Percentiles rank a stretch among this genome's conserved stretches.
phyloP scores from a whole-genome alignment of 2,329 filamentous ascomycete genomes.

The Hypoxylon sp. region DNA sequence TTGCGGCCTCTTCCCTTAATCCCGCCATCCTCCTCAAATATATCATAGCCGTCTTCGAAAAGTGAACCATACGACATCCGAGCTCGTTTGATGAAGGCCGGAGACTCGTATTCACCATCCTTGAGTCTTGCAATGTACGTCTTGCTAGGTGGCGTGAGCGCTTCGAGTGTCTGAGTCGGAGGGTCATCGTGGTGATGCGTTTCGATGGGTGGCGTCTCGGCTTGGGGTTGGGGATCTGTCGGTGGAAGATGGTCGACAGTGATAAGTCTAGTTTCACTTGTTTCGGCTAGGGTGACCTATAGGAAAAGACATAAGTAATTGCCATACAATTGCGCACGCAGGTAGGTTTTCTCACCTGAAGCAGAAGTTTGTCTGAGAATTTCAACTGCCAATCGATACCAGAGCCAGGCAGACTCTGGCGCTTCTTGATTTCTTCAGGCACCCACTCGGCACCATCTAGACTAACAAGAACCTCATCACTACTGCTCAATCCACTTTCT shows the following conservation, averaged over 20 bases:
- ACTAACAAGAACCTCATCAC: slow-evolving; percentile 79
- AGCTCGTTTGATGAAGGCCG: slow-evolving; percentile 82
- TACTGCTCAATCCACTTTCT: slow-evolving; percentile 78
- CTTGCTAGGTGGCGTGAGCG: slow-evolving; percentile 54
- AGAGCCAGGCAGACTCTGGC: slow-evolving; percentile 62
- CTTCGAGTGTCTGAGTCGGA: slow-evolving; percentile 16
- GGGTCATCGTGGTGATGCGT: slow-evolving; percentile 39
- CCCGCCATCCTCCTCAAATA: slow-evolving; percentile 78
- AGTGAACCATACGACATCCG: slow-evolving; percentile 78
- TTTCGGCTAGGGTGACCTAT: slow-evolving; percentile 63
- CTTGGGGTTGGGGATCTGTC: slow-evolving; percentile 29
- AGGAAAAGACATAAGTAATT: slow-evolving; percentile 22
- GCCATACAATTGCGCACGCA: background rate
- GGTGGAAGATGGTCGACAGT: slow-evolving; percentile 64
- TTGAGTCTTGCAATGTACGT: slow-evolving; percentile 56
- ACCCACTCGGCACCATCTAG: slow-evolving; percentile 79
- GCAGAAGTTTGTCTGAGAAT: slow-evolving; percentile 65
- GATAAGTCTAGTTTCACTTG: slow-evolving; percentile 64
- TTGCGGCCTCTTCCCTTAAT: slow-evolving; percentile 75
- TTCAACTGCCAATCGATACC: slow-evolving; percentile 72
- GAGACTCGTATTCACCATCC: slow-evolving; percentile 76
- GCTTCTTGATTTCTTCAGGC: slow-evolving; percentile 64
- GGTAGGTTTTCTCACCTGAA: slow-evolving; percentile 58
- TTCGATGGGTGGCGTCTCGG: slow-evolving; percentile 27
- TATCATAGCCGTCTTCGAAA: slow-evolving; percentile 74